Evolutionary conservation across 2,329 filamentous ascomycete species (phyloP).

Genomic region (Cladosporium sp.): DNA sequence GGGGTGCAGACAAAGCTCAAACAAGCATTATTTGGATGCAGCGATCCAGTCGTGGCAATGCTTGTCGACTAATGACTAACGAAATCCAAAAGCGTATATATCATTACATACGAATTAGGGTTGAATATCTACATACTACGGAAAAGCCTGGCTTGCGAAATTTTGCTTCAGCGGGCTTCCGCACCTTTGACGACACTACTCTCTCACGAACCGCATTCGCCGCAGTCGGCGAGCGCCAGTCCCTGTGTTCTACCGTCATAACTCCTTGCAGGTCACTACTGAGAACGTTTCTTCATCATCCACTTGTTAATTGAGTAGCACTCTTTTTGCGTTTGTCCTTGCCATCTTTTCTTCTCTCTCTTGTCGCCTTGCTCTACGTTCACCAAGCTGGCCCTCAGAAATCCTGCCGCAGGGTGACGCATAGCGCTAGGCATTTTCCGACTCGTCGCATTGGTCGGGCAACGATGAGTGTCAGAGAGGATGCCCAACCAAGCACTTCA

Average conservation of each 20-base stretch:
- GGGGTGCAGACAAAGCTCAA: neutral
- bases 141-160: neutral
- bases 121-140: neutral
- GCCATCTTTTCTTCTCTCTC: neutral
- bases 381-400: neutral
- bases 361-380: neutral
- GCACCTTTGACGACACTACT: neutral
- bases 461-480: neutral
- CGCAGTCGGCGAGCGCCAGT: constrained; percentile 5
- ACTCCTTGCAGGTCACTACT: neutral
- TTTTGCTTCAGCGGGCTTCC: neutral
- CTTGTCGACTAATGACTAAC: constrained; percentile 1
- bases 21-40: neutral
- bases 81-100: neutral
- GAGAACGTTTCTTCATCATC: neutral
- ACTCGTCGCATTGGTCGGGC: neutral
- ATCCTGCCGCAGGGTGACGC: too few relatives aligned
- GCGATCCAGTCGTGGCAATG: neutral
- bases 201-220: neutral
- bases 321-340: neutral
- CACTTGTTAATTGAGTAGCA: neutral
- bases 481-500: neutral
- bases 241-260: neutral
- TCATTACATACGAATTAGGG: constrained; percentile 4
- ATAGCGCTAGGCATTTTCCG: neutral